phyloP scores from a whole-genome alignment of 1,284 basidiomycete species.

The Leccinum griseonigrum region DNA sequence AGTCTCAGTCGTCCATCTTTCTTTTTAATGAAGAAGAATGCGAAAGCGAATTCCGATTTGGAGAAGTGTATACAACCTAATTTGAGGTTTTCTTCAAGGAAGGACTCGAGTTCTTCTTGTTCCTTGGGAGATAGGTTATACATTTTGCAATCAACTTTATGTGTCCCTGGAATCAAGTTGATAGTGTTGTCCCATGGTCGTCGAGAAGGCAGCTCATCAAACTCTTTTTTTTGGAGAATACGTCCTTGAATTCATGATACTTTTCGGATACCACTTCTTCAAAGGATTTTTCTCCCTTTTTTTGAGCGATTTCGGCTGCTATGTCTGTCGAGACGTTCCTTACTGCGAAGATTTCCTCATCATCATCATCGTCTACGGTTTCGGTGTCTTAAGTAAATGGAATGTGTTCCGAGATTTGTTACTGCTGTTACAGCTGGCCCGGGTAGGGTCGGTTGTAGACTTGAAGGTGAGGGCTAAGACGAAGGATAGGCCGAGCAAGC shows the following conservation, averaged over 20 bases:
- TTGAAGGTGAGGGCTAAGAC: too few relatives aligned
- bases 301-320: not conserved
- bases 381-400: too few relatives aligned
- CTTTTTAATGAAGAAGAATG: too few relatives aligned
- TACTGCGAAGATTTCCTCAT: not conserved
- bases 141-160: not conserved
- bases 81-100: too few relatives aligned
- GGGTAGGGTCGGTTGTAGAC: too few relatives aligned
- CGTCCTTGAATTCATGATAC: not conserved
- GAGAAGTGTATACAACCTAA: too few relatives aligned
- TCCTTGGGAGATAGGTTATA: not conserved
- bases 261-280: not conserved
- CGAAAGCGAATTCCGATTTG: too few relatives aligned
- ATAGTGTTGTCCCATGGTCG: not conserved
- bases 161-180: not conserved
- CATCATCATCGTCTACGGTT: not conserved
- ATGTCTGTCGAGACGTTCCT: not conserved
- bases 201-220: not conserved
- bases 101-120: not conserved
- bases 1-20: too few relatives aligned
- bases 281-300: not conserved
- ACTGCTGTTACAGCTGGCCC: too few relatives aligned
- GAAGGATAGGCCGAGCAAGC: too few relatives aligned
- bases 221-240: not conserved
- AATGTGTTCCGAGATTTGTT: too few relatives aligned